Percentiles rank a stretch among this genome's conserved stretches.
Evolutionary conservation across 768 basidiomycete genomes (phyloP).

Genomic region (Mycena galopus): DNA sequence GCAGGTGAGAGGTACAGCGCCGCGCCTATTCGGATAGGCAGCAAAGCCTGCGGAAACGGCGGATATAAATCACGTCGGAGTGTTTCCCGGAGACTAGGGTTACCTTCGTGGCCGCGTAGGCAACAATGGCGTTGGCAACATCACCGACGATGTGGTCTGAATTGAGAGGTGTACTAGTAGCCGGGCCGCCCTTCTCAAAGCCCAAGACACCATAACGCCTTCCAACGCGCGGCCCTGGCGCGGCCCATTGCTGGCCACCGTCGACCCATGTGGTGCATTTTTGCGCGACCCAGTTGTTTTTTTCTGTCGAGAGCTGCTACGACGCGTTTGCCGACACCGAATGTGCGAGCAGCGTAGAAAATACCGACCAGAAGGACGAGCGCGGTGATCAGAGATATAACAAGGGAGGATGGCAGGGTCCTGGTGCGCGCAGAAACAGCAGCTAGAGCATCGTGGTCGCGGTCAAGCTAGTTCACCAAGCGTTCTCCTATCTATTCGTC

Average conservation of each 20-base stretch:
- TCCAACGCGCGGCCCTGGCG: slow-evolving; percentile 78
- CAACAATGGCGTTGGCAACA: slow-evolving; percentile 85
- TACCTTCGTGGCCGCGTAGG: slow-evolving; percentile 87
- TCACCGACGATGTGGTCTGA: slow-evolving; percentile 73
- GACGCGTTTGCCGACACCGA: slow-evolving; percentile 79
- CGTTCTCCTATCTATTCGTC: too few species aligned
- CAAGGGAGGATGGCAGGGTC: slow-evolving; percentile 80
- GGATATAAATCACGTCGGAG: neutral
- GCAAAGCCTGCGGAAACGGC: slow-evolving; percentile 67
- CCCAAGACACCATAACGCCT: slow-evolving; percentile 86
- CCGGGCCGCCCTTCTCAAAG: slow-evolving; percentile 65
- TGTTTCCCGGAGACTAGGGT: slow-evolving; percentile 27
- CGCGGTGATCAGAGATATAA: slow-evolving; percentile 86
- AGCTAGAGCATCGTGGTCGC: slow-evolving; percentile 68
- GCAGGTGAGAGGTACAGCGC: slow-evolving; percentile 81
- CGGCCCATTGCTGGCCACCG: slow-evolving; percentile 83
- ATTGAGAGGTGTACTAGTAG: slow-evolving; percentile 38
- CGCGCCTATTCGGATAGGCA: slow-evolving; percentile 79
- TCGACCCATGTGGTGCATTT: slow-evolving; percentile 73
- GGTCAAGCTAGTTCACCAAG: too few species aligned
- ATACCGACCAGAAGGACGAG: slow-evolving; percentile 79
- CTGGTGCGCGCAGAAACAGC: slow-evolving; percentile 77
- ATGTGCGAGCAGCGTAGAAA: slow-evolving; percentile 75
- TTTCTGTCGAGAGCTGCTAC: slow-evolving; percentile 51
- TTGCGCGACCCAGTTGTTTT: slow-evolving; percentile 54